Evolutionary conservation across 2,329 filamentous ascomycete genomes (phyloP), one percentile per base, ranked within the genome.

Genomic region (Eutypa lata): DNA sequence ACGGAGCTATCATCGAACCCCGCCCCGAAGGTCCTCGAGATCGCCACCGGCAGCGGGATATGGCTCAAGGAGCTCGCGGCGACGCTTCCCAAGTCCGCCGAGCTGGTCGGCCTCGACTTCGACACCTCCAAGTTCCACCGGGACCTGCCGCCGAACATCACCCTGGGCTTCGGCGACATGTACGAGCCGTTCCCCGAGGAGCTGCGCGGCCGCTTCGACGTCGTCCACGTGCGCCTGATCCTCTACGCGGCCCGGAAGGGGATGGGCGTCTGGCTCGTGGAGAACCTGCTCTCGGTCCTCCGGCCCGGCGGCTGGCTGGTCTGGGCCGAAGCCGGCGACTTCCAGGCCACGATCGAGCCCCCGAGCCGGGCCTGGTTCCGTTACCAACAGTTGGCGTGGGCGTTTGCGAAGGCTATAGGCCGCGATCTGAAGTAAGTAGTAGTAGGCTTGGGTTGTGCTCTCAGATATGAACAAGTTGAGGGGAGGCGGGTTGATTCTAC

Each of bases 381-480:
- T 33, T 59, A 54, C 28, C 51, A 57, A 26, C 48, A 56, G 2
- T n/a, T 56, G 7, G 52, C 53, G 16, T 59, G 33, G n/a, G 14
- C n/a, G 7, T 59, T 56, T 21, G 55, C 51, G 8, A 53, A 52
- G 26, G 53, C 53, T n/a, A 49, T 56, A 7, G 52, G 50, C 4
- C 49, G 53, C 45, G 57, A 59, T 19, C 7, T 52, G 11, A 53
- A 54, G 57, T 59, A 40, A 11, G 57, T 56, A n/a, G n/a, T n/a
- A n/a, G n/a, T n/a, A n/a, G n/a, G n/a, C n/a, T n/a, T n/a, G n/a
- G n/a, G n/a, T n/a, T n/a, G n/a, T n/a, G n/a, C n/a, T n/a, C n/a
- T n/a, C n/a, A n/a, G n/a, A n/a, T n/a, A n/a, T n/a, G n/a, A n/a
- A n/a, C n/a, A n/a, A n/a, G n/a, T n/a, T n/a, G n/a, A n/a, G n/a